phyloP scores from a whole-genome alignment of 495 filamentous ascomycete species.

The Astrothelium subdiscretum region DNA sequence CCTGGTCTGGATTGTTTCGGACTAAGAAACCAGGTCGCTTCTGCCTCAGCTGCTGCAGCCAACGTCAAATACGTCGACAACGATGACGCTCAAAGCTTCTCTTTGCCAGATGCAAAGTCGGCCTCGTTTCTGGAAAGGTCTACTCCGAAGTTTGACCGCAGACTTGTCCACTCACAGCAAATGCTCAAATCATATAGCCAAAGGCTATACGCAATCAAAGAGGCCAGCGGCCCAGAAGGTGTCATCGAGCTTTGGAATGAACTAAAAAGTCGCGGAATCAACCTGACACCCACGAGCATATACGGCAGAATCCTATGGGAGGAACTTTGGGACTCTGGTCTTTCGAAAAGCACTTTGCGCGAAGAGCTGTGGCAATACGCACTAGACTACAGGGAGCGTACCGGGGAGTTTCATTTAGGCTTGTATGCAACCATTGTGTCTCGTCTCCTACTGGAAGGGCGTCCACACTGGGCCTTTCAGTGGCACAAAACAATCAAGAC shows the following conservation, averaged over 20 bases:
- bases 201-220: not conserved
- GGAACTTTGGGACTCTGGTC: constrained; percentile 39
- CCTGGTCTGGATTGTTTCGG: not conserved
- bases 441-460: not conserved
- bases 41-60: not conserved
- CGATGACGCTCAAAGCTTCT: not conserved
- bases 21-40: too few species aligned
- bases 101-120: not conserved
- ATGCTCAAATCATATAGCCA: not conserved
- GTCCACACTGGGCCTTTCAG: constrained; percentile 1
- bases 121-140: not conserved
- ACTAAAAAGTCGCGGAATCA: too few species aligned
- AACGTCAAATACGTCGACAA: not conserved
- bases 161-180: not conserved
- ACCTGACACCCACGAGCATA: too few species aligned
- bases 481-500: constrained; percentile 13
- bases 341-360: constrained; percentile 37
- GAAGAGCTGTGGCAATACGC: constrained; percentile 44
- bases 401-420: constrained; percentile 33
- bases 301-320: constrained; percentile 47
- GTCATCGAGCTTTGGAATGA: constrained; percentile 51
- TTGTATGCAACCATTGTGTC: constrained; percentile 24
- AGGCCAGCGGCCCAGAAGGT: constrained; percentile 26
- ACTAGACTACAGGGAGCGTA: constrained; percentile 35
- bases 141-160: not conserved